Evolutionary conservation across 192 early-diverging fungal species (phyloP).

Genomic region (Entomortierella parvispora): DNA sequence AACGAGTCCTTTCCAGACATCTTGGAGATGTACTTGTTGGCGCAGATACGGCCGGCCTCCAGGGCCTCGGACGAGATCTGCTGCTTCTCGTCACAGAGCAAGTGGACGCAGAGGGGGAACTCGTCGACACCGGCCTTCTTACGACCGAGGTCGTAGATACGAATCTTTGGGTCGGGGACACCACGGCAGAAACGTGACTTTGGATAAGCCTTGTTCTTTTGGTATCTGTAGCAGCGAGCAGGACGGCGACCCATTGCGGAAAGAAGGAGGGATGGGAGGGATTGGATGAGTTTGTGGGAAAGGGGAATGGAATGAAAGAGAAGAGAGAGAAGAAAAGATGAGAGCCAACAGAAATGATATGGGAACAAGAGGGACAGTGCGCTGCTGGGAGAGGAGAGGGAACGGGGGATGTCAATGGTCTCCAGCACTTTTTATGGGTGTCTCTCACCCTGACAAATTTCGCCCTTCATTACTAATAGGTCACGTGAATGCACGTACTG

Average conservation of each 20-base stretch:
- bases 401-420: no score
- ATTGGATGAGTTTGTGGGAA: neutral
- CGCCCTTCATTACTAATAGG: no score
- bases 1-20: constrained; percentile 97
- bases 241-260: constrained; percentile 96
- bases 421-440: no score
- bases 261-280: neutral
- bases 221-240: constrained; percentile 98
- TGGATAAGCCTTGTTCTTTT: constrained; percentile 99
- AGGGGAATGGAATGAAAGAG: neutral
- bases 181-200: constrained; percentile 98
- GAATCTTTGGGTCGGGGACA: constrained; percentile 99
- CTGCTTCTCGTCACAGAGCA: constrained; percentile 97
- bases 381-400: neutral
- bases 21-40: constrained; percentile 99
- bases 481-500: no score
- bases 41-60: constrained; percentile 96
- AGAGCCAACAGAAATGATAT: neutral
- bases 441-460: no score
- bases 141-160: constrained; percentile 96
- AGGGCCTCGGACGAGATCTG: constrained; percentile 99
- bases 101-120: constrained; percentile 96
- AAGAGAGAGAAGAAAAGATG: neutral
- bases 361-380: no score
- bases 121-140: constrained; percentile 98